Conservation (phyloP, 768 basidiomycete species). For the Xerocomellus intermedius region DNA sequence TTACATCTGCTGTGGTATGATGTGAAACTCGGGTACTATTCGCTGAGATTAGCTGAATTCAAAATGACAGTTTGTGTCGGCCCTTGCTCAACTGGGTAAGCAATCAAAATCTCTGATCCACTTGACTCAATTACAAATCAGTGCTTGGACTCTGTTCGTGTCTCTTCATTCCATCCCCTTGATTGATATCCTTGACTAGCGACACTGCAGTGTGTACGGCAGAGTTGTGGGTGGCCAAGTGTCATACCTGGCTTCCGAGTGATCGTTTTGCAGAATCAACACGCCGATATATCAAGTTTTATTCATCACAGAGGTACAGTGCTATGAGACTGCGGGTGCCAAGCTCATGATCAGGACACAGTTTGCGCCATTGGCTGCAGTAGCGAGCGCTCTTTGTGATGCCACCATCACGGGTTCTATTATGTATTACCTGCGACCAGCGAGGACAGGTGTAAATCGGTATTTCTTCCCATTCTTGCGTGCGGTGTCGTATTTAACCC, state of each 20-base stretch:
- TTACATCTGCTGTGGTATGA: slow-evolving; percentile 18
- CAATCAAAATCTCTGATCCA: background rate
- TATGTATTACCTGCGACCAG: background rate
- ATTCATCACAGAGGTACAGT: slow-evolving; percentile 2
- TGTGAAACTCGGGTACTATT: background rate
- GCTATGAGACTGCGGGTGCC: background rate
- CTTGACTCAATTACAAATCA: background rate
- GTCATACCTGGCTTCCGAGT: background rate
- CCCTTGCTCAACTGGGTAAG: slow-evolving; percentile 16
- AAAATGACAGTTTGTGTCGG: slow-evolving; percentile 1
- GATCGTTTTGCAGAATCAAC: slow-evolving; percentile 5
- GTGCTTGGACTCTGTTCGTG: slow-evolving; percentile 18
- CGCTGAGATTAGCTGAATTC: background rate
- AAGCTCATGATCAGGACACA: background rate
- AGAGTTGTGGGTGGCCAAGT: slow-evolving; percentile 4
- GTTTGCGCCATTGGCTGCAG: slow-evolving; percentile 4
- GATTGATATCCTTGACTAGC: background rate
- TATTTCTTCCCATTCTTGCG: background rate
- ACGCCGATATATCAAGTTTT: slow-evolving; percentile 6
- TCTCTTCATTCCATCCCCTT: background rate
- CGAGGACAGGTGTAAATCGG: slow-evolving; percentile 11
- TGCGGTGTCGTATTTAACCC: background rate
- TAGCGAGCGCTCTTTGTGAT: background rate
- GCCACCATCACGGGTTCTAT: no score
- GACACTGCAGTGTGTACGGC: background rate